Evolutionary conservation across 2,329 filamentous ascomycete genomes (phyloP), one percentile per base, ranked within the genome.

Genomic region (Talaromyces albobiverticillius): DNA sequence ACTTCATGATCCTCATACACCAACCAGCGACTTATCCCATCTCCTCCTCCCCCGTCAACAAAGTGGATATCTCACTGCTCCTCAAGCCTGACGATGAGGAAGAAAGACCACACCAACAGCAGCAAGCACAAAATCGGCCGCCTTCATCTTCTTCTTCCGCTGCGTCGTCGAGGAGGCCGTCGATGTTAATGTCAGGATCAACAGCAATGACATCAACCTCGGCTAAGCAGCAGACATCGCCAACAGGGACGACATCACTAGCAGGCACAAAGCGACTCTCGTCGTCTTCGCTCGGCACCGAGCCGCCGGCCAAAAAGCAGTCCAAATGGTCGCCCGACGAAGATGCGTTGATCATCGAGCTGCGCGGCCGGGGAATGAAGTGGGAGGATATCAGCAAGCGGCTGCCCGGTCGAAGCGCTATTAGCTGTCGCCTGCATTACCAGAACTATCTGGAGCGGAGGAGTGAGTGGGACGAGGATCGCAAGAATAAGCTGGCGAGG

Each of bases 351-450:
- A 96, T 96, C 63, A 96, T 96, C 64, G 89, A 95, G 70, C 82
- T 97, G 58, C 85, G 93, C 55, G 90, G 90, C 34, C 86, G 86
- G 63, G 89, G 90, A 8, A 96, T 96, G 90, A 97, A 97, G 70
- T 97, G 93, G 94, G 93, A 97, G 68, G 93, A 97, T 71, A 96
- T 97, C 64, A 95, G 90, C 58, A 95, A 93, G 76, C 84, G 87
- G 52, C 77, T 97, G 47, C 92, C 91, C 2, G 93, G 93, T 58
- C 84, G 94, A 63, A 96, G 91, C 72, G 87, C 91, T 54, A 96
- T 96, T 65, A 95, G 91, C 64, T 97, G 93, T 72, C 86, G 93
- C 41, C 80, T 97, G 49, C 91, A 96, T 67, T 97, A 96, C 71
- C 93, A 97, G 66, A 99, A 99, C 70, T 97, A 97, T 69, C 83